Conservation (phyloP, 129 eudicot species). For the Smallanthus sonchifolius region DNA sequence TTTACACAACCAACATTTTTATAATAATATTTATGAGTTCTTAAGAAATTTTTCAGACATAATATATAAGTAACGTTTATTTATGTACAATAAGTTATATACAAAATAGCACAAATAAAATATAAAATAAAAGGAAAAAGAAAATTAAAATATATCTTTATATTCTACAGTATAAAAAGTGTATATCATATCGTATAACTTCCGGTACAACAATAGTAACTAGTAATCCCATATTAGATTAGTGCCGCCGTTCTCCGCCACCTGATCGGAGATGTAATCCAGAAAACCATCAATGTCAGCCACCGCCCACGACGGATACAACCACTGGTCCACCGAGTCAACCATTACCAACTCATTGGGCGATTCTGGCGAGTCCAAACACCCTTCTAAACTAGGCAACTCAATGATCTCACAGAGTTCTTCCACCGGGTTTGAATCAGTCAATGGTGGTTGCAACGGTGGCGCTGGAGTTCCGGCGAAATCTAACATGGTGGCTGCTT, state of each 20-base stretch:
- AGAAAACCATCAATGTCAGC: conserved; percentile 38
- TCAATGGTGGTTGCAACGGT: conserved; percentile 10
- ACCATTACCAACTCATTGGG: conserved; percentile 43
- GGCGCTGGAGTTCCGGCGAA: background rate
- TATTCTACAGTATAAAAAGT: background rate
- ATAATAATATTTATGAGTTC: no score
- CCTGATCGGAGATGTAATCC: conserved; percentile 40
- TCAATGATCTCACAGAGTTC: conserved; percentile 73
- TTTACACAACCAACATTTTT: no score
- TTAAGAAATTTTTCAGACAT: no score
- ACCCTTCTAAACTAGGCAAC: conserved; percentile 62
- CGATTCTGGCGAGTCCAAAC: conserved; percentile 44
- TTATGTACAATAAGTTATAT: background rate
- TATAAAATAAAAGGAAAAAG: background rate
- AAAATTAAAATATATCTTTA: background rate
- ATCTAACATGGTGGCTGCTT: conserved; percentile 28
- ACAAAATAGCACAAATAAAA: background rate
- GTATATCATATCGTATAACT: conserved; percentile 23
- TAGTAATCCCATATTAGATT: conserved; percentile 19
- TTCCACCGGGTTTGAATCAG: conserved; percentile 17
- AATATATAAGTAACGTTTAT: background rate
- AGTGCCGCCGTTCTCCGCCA: conserved; percentile 19
- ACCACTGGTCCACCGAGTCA: conserved; percentile 61
- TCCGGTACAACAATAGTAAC: background rate
- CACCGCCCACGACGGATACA: conserved; percentile 58